Evolutionary conservation across 495 filamentous ascomycete genomes (phyloP), one percentile per base, ranked within the genome.

Genomic region (Penicillium antarcticum): DNA sequence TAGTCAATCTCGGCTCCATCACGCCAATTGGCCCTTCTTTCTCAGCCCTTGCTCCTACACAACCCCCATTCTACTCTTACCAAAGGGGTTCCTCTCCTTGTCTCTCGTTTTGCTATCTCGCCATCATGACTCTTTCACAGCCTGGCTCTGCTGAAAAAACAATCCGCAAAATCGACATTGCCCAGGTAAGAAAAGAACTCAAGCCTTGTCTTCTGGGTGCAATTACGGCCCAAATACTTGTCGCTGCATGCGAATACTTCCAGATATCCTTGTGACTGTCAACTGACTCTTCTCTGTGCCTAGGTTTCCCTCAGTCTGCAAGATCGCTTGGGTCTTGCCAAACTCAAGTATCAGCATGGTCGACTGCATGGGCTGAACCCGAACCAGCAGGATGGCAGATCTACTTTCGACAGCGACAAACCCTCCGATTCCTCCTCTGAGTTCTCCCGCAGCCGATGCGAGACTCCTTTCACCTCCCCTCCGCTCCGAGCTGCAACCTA

Each of bases 301-400:
- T 55, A 98, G 94, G 94, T 97, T 71, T 94, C 91, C 48, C 77
- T 92, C 69, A 86, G 84, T 61, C 76, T 99, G 31, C 89, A 96
- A 69, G 88, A 95, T 73, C 90, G 92, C 38, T 80, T 99, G 31
- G 92, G 95, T 57, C 81, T 97, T 44, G 94, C 94, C 65, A 92
- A 89, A 73, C 91, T 96, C 81, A 99, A 97, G 74, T 89, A 92
- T 45, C 88, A 92, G 68, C 85, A 96, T 70, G 92, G 92, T 54
- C 71, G 68, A 46, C 60, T 75, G 23, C 67, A 68, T 52, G 50
- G 61, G 2, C 49, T 70, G 35, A 65, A 64, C 41, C 67, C 78
- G 88, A 68, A 82, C 83, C 53, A 84, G 77, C 58, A 91, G 51
- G 88, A 95, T 58, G 78, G 85, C 55, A 82, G 56, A 31, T 48